Evolutionary conservation across 768 basidiomycete species (phyloP), one percentile per base, ranked within the genome.

Genomic region (Phylloporus arenicola): DNA sequence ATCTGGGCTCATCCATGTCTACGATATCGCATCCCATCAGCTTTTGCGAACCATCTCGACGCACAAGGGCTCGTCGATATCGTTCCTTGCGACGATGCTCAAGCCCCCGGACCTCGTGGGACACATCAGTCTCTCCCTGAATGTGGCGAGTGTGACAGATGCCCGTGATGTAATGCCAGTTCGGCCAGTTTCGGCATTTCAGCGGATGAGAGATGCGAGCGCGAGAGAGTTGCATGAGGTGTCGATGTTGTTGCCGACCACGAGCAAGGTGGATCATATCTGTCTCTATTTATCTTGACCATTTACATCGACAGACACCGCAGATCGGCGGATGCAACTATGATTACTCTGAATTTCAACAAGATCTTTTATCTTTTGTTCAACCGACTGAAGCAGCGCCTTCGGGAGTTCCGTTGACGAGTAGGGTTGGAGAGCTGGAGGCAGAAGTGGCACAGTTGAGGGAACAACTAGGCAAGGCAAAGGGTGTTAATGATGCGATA

Each of bases 401-500:
- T 6, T 51, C 45, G 8, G 70, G 64, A 12, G 62, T 61, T 27
- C 71, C 76, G 2, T 65, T 80, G 52, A 78, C 83, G 52, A 69
- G 77, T 17, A 80, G 78, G 43, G 75, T 92, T 11, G 61, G 75
- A 14, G 81, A 84, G 57, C 79, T 95, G 1, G 86, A 92, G 67
- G 68, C 71, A 3, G 91, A 96, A 66, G 77, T 92, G 8, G 74
- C 73, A 44, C 69, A 66, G 22, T 67, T 95, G 50, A 79, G 75
- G 41, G 78, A 81, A 41, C 84, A 92, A 53, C 72, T 97, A 6
- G 80, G 81, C 24, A 84, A 82, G 63, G 94, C 94, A 5, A 91
- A 92, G 62, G 81, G 85, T n/a, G 76, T 96, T 52, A 97, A 96
- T 59, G 92, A 96, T 61, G 76, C 79, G 46, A 95, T 96, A 86